Conservation (phyloP, 2,329 filamentous ascomycete genomes). For the Colletotrichum lupini region DNA sequence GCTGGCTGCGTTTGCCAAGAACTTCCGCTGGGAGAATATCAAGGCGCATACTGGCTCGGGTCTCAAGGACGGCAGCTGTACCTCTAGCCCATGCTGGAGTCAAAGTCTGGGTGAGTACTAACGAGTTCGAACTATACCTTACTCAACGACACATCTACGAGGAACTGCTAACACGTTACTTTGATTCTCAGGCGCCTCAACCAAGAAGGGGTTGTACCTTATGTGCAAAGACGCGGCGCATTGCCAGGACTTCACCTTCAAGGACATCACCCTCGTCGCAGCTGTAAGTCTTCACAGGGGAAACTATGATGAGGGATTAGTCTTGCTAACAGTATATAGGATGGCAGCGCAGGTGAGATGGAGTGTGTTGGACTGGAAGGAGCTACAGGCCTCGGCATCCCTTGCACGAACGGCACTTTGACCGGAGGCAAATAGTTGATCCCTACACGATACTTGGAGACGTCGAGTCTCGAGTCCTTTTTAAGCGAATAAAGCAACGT, state of each 20-base stretch:
- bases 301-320: neutral
- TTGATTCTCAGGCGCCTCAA: neutral
- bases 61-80: slow-evolving; percentile 21
- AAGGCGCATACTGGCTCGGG: neutral
- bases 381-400: slow-evolving; percentile 5
- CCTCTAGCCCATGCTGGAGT: slow-evolving; percentile 19
- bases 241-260: slow-evolving; percentile 21
- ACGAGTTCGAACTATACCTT: neutral
- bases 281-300: neutral
- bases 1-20: slow-evolving; percentile 18
- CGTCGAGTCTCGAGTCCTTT: too few species aligned
- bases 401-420: slow-evolving; percentile 23
- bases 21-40: slow-evolving; percentile 21
- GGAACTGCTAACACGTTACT: neutral
- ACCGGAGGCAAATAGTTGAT: neutral
- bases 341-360: slow-evolving; percentile 20
- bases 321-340: neutral
- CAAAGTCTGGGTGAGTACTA: neutral
- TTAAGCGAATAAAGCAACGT: too few species aligned
- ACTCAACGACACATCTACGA: neutral
- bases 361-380: slow-evolving; percentile 14
- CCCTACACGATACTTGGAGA: too few species aligned
- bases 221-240: slow-evolving; percentile 25
- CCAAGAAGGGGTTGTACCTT: slow-evolving; percentile 16
- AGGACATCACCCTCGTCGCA: slow-evolving; percentile 5